These are phyloP conservation scores for Aurantiochytrium sp. DNA, from an alignment of 108 stramenopile genomes.

Conservation along the genomic window DNA sequence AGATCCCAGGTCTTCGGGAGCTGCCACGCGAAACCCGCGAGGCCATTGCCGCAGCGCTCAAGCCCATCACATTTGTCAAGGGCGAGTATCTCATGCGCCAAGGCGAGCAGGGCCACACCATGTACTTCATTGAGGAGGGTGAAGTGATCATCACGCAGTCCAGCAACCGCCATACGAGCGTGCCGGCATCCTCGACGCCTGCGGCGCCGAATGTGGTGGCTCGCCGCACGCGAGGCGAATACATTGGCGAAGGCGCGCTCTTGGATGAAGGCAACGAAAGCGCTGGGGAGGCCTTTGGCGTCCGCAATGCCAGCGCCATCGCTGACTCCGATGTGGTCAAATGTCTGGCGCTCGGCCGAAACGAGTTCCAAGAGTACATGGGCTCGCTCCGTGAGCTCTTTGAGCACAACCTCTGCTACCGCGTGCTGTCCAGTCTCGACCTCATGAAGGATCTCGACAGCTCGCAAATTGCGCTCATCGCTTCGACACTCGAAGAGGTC, in stretches of 20 bases:
- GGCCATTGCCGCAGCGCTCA: background rate
- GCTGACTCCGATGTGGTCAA: background rate
- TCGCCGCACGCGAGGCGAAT: background rate
- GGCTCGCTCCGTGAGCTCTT: background rate
- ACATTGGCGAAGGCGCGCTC: slow-evolving; percentile 17
- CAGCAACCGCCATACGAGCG: background rate
- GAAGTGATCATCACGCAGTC: background rate
- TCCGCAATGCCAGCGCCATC: background rate
- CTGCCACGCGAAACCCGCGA: background rate
- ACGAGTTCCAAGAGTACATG: background rate
- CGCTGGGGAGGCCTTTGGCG: background rate
- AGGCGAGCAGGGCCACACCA: slow-evolving; percentile 15
- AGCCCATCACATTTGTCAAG: slow-evolving; percentile 9
- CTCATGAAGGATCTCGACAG: background rate
- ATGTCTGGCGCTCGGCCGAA: background rate
- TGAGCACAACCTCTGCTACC: background rate
- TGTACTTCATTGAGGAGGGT: slow-evolving; percentile 10
- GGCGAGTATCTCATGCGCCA: slow-evolving; percentile 12
- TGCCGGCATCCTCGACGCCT: background rate
- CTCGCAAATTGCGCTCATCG: background rate
- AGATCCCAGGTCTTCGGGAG: background rate
- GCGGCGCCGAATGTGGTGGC: background rate
- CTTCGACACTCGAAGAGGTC: background rate
- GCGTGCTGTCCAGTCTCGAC: background rate
- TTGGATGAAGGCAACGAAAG: background rate